These are phyloP conservation scores for Skeletonema menzelii DNA, from an alignment of 108 stramenopile species.

Conservation along the genomic window DNA sequence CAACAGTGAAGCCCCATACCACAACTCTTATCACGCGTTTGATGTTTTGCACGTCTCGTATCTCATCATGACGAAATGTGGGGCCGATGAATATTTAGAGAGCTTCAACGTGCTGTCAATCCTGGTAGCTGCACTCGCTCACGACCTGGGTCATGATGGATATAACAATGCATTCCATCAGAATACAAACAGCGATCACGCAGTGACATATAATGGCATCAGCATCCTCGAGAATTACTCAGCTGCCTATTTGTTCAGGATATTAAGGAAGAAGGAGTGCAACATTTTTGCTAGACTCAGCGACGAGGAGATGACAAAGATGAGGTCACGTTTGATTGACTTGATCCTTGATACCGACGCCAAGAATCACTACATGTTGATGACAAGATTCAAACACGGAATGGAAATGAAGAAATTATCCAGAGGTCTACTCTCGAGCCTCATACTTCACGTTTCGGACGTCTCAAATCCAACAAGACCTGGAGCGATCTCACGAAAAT, in stretches of 20 bases:
- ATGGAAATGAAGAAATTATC: conserved; percentile 53
- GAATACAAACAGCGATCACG: conserved; percentile 49
- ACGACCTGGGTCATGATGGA: conserved; percentile 78
- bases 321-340: conserved; percentile 48
- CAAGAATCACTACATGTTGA: conserved; percentile 51
- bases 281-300: conserved; percentile 54
- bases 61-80: conserved; percentile 49
- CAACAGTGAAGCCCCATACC: conserved; percentile 50
- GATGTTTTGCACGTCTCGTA: conserved; percentile 65
- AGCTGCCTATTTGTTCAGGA: conserved; percentile 53
- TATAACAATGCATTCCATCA: conserved; percentile 61
- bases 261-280: conserved; percentile 40
- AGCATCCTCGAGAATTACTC: conserved; percentile 71
- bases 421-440: conserved; percentile 49
- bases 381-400: conserved; percentile 51
- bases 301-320: conserved; percentile 32
- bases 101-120: conserved; percentile 55
- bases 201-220: conserved; percentile 66
- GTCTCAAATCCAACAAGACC: conserved; percentile 53
- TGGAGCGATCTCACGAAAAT: conserved; percentile 37
- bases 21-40: conserved; percentile 65
- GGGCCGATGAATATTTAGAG: conserved; percentile 50
- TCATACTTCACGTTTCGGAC: conserved; percentile 53
- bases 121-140: conserved; percentile 56
- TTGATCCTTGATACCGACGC: conserved; percentile 60